phyloP scores from a whole-genome alignment of 2,329 filamentous ascomycete genomes.

The Aspergillus awamori region DNA sequence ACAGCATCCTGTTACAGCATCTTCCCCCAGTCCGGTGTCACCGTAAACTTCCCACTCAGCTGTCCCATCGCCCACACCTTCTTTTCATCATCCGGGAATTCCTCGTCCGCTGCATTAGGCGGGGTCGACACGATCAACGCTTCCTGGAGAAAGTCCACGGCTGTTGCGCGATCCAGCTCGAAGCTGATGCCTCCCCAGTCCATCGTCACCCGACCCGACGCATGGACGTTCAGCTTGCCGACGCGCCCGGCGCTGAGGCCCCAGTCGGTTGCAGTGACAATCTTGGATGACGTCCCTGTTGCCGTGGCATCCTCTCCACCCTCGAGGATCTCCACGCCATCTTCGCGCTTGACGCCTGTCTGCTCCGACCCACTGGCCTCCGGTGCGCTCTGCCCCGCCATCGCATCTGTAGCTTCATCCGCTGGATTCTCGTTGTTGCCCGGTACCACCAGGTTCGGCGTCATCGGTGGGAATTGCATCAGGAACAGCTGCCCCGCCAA shows the following conservation, averaged over 20 bases:
- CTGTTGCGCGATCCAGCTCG: slow-evolving; percentile 59
- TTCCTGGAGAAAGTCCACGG: slow-evolving; percentile 63
- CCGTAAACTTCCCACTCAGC: slow-evolving; percentile 66
- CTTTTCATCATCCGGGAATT: slow-evolving; percentile 36
- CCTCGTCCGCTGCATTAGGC: slow-evolving; percentile 25
- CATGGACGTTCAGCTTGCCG: slow-evolving; percentile 64
- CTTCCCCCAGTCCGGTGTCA: slow-evolving; percentile 62
- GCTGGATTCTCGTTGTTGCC: slow-evolving; percentile 19
- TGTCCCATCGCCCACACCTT: slow-evolving; percentile 61
- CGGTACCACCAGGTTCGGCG: slow-evolving; percentile 57
- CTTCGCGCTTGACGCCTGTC: slow-evolving; percentile 34
- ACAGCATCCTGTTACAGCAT: slow-evolving; percentile 40
- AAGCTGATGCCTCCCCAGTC: slow-evolving; percentile 66
- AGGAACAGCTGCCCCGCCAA: slow-evolving; percentile 61
- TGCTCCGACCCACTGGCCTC: slow-evolving; percentile 1
- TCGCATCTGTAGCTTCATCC: slow-evolving; percentile 10
- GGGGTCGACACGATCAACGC: slow-evolving; percentile 49
- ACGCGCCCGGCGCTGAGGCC: slow-evolving; percentile 57
- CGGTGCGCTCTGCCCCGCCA: neutral
- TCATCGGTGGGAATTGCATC: slow-evolving; percentile 66
- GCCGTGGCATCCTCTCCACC: slow-evolving; percentile 17
- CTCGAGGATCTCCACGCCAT: slow-evolving; percentile 34
- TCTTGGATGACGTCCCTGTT: slow-evolving; percentile 27
- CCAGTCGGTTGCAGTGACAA: slow-evolving; percentile 45
- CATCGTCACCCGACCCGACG: slow-evolving; percentile 63